phyloP scores from a whole-genome alignment of 805 yeast genomes.

The Nakazawaea wyomingensis region DNA sequence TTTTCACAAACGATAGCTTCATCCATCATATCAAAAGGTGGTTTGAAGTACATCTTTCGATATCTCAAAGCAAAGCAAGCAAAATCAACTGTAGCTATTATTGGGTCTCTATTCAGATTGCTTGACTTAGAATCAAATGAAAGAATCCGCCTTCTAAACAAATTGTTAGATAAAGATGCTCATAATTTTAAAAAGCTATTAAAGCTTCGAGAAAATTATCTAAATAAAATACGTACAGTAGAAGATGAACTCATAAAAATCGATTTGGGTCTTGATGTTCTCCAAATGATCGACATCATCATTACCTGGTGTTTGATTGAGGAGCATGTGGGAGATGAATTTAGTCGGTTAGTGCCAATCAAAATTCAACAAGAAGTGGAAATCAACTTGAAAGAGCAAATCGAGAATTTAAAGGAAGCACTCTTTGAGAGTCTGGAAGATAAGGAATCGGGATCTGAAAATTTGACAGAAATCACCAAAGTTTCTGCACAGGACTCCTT shows the following conservation, averaged over 20 bases:
- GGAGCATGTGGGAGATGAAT: background rate
- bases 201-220: background rate
- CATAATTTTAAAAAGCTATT: slow-evolving; percentile 1
- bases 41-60: slow-evolving; percentile 13
- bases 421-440: slow-evolving; percentile 28
- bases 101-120: slow-evolving; percentile 7
- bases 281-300: slow-evolving; percentile 6
- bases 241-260: background rate
- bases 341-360: background rate
- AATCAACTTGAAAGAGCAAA: background rate
- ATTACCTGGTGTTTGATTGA: slow-evolving; percentile 12
- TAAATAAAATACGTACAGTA: background rate
- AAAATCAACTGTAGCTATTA: background rate
- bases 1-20: background rate
- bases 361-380: background rate
- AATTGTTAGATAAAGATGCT: slow-evolving; percentile 8
- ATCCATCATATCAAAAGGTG: slow-evolving; percentile 3
- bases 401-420: slow-evolving; percentile 21
- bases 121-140: slow-evolving; percentile 12
- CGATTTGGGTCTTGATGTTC: slow-evolving; percentile 7
- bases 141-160: slow-evolving; percentile 11
- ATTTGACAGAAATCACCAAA: background rate
- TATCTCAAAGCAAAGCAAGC: background rate
- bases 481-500: background rate
- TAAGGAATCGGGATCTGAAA: slow-evolving; percentile 36